Percentiles rank a stretch among this genome's conserved stretches.
Conservation (phyloP, 352 stramenopile species). For the Thraustochytrium striatum region DNA sequence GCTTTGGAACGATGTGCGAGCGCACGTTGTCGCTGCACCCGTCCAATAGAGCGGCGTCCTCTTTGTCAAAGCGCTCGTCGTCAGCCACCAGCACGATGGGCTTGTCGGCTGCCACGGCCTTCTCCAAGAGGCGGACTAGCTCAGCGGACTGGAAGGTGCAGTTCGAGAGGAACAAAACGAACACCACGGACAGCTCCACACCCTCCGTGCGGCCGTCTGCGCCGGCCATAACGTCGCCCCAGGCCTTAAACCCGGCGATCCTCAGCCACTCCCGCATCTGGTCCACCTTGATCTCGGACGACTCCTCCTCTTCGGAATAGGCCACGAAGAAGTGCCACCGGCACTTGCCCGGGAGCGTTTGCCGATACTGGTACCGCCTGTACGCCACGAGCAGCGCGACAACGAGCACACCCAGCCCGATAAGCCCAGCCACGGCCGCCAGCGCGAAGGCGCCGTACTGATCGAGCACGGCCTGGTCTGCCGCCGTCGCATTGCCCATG, state of each 20-base stretch:
- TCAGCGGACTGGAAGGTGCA: neutral
- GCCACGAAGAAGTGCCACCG: neutral
- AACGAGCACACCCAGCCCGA: neutral
- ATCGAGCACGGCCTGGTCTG: too few relatives aligned
- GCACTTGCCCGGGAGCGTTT: neutral
- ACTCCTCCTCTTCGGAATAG: neutral
- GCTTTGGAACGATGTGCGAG: neutral
- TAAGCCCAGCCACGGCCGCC: neutral
- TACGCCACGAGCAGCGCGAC: neutral
- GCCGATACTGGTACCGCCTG: neutral
- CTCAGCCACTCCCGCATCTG: neutral
- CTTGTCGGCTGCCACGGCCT: neutral
- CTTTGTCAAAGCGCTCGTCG: neutral
- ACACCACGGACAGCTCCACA: neutral
- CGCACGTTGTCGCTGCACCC: neutral
- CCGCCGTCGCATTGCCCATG: too few relatives aligned
- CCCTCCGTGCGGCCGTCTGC: neutral
- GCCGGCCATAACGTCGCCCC: neutral
- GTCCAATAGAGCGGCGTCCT: neutral
- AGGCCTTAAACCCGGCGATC: neutral
- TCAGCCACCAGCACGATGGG: neutral
- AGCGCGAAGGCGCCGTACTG: neutral
- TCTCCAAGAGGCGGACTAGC: neutral
- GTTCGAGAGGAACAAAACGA: neutral
- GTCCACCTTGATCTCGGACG: neutral